Evolutionary conservation across 2,329 filamentous ascomycete genomes (phyloP).

Genomic region (Ceratocystis lukuohia): DNA sequence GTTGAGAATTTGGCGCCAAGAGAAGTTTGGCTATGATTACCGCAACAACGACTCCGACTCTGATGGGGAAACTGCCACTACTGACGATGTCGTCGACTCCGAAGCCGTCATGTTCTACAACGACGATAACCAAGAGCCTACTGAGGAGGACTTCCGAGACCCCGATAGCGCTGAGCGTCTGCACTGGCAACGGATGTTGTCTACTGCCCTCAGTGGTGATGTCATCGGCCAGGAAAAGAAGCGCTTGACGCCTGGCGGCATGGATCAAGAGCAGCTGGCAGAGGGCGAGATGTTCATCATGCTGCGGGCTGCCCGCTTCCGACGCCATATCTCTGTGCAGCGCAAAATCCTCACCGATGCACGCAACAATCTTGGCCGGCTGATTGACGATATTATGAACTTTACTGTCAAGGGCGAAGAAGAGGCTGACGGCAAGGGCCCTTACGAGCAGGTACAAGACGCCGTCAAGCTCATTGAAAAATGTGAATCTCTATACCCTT

Average conservation of each 20-base stretch:
- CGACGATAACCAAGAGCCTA: conserved; percentile 78
- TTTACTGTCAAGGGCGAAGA: conserved; percentile 91
- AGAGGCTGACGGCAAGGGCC: conserved; percentile 68
- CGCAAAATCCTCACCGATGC: conserved; percentile 78
- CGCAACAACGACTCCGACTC: conserved; percentile 63
- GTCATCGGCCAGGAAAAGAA: conserved; percentile 98
- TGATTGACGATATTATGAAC: conserved; percentile 76
- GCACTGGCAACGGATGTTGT: conserved; percentile 97
- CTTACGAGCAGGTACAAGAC: conserved; percentile 78
- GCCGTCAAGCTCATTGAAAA: conserved; percentile 83
- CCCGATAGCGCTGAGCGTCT: conserved; percentile 77
- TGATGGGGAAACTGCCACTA: conserved; percentile 80
- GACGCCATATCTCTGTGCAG: conserved; percentile 71
- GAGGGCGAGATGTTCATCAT: conserved; percentile 71
- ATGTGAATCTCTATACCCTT: conserved; percentile 74
- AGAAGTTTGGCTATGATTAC: conserved; percentile 69
- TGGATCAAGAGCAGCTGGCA: conserved; percentile 45
- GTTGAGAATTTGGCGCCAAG: conserved; percentile 26
- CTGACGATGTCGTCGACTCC: conserved; percentile 85
- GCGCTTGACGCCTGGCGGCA: conserved; percentile 63
- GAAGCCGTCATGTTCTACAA: conserved; percentile 88
- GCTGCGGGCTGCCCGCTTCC: conserved; percentile 69
- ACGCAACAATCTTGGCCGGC: conserved; percentile 55
- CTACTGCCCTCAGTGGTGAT: conserved; percentile 87
- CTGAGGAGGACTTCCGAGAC: conserved; percentile 77